Evolutionary conservation across 2,329 filamentous ascomycete genomes (phyloP).

Genomic region (Ciborinia camelliae): DNA sequence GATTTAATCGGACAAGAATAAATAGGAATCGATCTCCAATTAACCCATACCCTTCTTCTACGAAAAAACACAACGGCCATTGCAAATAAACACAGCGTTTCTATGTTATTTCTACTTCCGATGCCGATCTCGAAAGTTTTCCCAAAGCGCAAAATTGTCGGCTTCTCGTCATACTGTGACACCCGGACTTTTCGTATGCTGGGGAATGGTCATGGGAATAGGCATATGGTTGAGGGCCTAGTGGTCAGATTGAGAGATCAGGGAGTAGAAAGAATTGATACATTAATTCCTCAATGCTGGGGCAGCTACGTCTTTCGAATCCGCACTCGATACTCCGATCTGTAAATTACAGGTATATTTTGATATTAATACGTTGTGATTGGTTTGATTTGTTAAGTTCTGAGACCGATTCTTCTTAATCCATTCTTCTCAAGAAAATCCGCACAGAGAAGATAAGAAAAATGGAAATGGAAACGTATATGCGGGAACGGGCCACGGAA

Average conservation of each 20-base stretch:
- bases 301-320: slow-evolving; percentile 36
- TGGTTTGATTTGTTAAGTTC: slow-evolving; percentile 46
- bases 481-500: no score
- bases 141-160: background rate
- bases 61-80: slow-evolving; percentile 42
- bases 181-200: background rate
- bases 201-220: no score
- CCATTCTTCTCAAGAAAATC: background rate
- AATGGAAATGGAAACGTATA: no score
- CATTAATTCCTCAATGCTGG: slow-evolving; percentile 54
- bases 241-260: background rate
- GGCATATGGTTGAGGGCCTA: background rate
- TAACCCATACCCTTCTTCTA: slow-evolving; percentile 39
- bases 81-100: slow-evolving; percentile 39
- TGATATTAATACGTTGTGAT: slow-evolving; percentile 45
- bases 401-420: slow-evolving; percentile 40
- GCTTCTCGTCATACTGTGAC: background rate
- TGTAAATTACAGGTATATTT: slow-evolving; percentile 41
- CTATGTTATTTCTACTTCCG: slow-evolving; percentile 25
- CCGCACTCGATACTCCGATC: slow-evolving; percentile 36
- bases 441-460: no score
- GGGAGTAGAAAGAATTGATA: slow-evolving; percentile 45
- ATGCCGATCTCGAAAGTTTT: background rate
- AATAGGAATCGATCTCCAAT: slow-evolving; percentile 37
- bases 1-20: background rate